A percentile compares a stretch with the other conserved stretches of the same genome.
These are phyloP conservation scores for Naganishia antarctica DNA, from an alignment of 768 basidiomycete species.

Conservation along the genomic window DNA sequence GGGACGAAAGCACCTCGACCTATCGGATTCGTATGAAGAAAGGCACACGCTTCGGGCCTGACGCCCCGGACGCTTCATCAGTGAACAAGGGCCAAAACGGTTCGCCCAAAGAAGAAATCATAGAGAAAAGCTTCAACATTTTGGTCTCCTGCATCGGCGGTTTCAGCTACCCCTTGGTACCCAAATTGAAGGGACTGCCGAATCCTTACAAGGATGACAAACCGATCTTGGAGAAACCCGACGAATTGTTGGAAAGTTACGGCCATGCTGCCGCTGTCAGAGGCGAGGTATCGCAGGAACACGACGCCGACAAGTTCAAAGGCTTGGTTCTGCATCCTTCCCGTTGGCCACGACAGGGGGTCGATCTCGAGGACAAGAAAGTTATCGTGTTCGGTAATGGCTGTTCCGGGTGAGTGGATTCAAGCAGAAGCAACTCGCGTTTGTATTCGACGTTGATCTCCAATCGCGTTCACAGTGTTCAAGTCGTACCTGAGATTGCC, in stretches of 20 bases:
- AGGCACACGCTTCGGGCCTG: background rate
- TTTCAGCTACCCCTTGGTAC: slow-evolving; percentile 30
- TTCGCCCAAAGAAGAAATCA: background rate
- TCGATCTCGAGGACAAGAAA: slow-evolving; percentile 28
- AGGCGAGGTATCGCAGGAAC: background rate
- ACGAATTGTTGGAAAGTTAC: background rate
- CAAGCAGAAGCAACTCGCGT: background rate
- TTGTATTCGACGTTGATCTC: too few relatives aligned
- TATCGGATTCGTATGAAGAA: slow-evolving; percentile 22
- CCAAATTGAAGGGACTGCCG: slow-evolving; percentile 28
- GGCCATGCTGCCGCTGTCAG: slow-evolving; percentile 1
- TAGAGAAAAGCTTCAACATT: slow-evolving; percentile 19
- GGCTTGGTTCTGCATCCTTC: slow-evolving; percentile 30
- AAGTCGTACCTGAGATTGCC: slow-evolving; percentile 29
- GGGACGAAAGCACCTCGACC: slow-evolving; percentile 13
- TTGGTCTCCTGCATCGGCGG: slow-evolving; percentile 31
- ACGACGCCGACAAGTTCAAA: slow-evolving; percentile 26
- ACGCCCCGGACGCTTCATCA: slow-evolving; percentile 15
- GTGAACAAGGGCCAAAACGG: slow-evolving; percentile 1
- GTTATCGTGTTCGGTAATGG: slow-evolving; percentile 34
- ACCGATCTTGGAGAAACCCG: slow-evolving; percentile 17
- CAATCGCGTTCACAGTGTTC: too few relatives aligned
- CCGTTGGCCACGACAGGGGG: slow-evolving; percentile 28
- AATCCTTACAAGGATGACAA: slow-evolving; percentile 22
- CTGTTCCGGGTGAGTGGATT: slow-evolving; percentile 29